Base-by-base conservation (phyloP, 768 basidiomycete species). In the Suillus clintonianus region DNA sequence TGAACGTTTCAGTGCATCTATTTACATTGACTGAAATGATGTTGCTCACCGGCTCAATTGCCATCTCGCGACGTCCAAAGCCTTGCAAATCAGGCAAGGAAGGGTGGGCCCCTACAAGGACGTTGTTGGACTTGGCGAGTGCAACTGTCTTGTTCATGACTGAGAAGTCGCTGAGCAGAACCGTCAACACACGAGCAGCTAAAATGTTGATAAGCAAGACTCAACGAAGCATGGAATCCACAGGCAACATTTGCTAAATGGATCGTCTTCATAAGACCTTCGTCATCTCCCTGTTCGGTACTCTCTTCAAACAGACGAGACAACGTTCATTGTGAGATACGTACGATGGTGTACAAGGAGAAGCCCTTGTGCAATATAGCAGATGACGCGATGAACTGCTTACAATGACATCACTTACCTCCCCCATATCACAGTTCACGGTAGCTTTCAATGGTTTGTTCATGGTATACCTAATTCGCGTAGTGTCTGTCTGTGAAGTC, bases 91-190 rank as follows among this genome's bases (percentile, higher is more conserved):
- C 88, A 5, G 75, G 89, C 30, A 88, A 80, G 24, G 85, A 86
- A 1, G 89, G 89, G 67, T 90, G 89, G 9, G 89, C 89, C 0
- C 89, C 89, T n/a, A 88, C 80, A 32, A 77, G 74, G 34, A 89
- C 86, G 24, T 78, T 77, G 68, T 88, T 77, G 41, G 74, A 68
- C 67, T 88, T 88, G 3, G 89, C 89, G 5, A 87, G 77, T 1
- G 65, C 62, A 3, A 89, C 86, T 0, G 88, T 89, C 69, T 82
- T 78, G 65, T 85, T 79, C 89, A 91, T 90, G 56, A 89, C 81
- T 0, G 83, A 79, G 66, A 88, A 88, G 70, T 89, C 88, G 0
- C 86, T 85, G 24, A 48, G 36, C 15, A 24, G 30, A 30, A 39
- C 15, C 2, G n/a, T 37, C 5, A 59, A 7, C n/a, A 59, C 32